Base-by-base conservation (phyloP, 2,329 filamentous ascomycete genomes). In the Beauveria caledonica region DNA sequence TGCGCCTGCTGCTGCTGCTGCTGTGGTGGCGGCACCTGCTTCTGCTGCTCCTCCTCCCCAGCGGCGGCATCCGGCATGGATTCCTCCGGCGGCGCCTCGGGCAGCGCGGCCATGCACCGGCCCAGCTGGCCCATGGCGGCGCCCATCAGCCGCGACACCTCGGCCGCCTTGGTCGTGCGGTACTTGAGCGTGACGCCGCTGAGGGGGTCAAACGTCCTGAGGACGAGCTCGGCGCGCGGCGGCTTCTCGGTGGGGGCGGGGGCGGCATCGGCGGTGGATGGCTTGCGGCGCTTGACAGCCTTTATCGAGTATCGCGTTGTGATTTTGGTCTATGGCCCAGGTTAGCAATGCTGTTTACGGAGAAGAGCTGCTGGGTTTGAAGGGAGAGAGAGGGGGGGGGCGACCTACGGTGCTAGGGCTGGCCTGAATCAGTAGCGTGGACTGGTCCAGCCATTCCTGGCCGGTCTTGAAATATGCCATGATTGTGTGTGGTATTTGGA, bases 361-460 rank as follows among this genome's bases (percentile, higher is more conserved):
- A 36, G 33, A 36, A 15, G 33, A 36, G 17, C 4, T 10, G 42
- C 19, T 45, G 17, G 42, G n/a, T 23, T 45, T 23, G 9, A 36
- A 10, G 29, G 29, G 29, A 10, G 23, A 23, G 23, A 4, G 23
- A 23, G 4, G 29, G 21, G 8, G 23, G 19, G 21, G 17, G 21
- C 3, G 23, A 19, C 84, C 64, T 84, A 96, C 93, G 45, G 89
- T 92, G 39, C 84, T 84, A 4, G 94, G 94, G 52, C 90, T 86
- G 60, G 94, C 93, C 76, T 94, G 85, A 59, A 99, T 80, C 61
- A 99, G 86, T 63, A 92, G 85, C 19, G 86, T 80, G 15, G 93
- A 96, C 74, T 97, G 89, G 68, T 88, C 86, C 66, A 97, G 89
- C 89, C 92, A 99, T 77, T 92, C 88, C 75, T 96, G 87, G 74